Conservation (phyloP, 2,329 filamentous ascomycete genomes). For the Botrytis aclada region DNA sequence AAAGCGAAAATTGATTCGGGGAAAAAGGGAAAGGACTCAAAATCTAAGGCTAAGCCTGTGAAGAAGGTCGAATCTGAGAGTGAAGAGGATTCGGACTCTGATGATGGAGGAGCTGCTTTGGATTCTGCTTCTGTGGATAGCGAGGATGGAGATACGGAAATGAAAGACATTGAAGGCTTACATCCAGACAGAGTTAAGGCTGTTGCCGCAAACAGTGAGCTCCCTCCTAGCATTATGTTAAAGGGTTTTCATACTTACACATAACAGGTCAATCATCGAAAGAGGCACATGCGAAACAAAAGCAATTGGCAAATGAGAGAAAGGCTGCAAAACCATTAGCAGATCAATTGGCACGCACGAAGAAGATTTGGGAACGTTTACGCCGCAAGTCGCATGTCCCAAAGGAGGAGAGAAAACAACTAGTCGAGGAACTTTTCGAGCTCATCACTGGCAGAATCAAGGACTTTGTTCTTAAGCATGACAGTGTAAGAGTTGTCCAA, state of each 20-base stretch:
- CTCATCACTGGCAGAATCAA: constrained; percentile 90
- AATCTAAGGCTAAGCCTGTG: constrained; percentile 24
- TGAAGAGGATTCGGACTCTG: constrained; percentile 36
- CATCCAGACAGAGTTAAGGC: constrained; percentile 39
- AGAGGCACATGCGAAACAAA: constrained; percentile 92
- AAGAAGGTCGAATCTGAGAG: constrained; percentile 40
- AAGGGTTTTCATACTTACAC: constrained; percentile 36
- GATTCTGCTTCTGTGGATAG: constrained; percentile 36
- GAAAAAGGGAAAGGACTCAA: constrained; percentile 16
- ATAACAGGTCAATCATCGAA: constrained; percentile 61
- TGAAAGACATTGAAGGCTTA: constrained; percentile 37
- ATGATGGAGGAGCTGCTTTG: constrained; percentile 36
- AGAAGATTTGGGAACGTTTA: constrained; percentile 95
- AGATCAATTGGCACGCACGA: constrained; percentile 81
- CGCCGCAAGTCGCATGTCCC: constrained; percentile 91
- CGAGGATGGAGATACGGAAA: constrained; percentile 40
- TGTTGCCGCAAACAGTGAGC: constrained; percentile 33
- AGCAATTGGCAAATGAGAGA: constrained; percentile 79
- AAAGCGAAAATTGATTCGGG: constrained; percentile 46
- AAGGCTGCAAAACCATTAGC: constrained; percentile 91
- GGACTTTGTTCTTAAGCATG: constrained; percentile 98
- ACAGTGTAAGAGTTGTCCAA: constrained; percentile 93
- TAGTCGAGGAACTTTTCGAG: constrained; percentile 84
- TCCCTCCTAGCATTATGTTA: constrained; percentile 31
- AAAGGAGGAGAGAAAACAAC: constrained; percentile 78